phyloP scores from a whole-genome alignment of 768 basidiomycete genomes.

The Suillus weaverae region DNA sequence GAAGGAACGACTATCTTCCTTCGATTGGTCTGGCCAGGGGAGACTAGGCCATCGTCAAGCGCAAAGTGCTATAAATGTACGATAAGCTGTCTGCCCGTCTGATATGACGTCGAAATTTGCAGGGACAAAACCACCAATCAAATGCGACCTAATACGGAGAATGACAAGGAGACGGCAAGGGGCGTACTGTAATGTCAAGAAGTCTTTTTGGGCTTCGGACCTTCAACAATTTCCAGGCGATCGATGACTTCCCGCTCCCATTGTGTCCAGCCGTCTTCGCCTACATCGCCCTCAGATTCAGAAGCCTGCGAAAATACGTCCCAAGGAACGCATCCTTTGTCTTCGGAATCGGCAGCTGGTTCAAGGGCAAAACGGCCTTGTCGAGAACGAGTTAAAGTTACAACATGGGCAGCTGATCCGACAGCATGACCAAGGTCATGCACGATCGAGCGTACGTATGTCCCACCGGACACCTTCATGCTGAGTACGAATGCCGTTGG shows the following conservation, averaged over 20 bases:
- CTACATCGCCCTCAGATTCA: constrained; percentile 50
- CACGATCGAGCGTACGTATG: constrained; percentile 94
- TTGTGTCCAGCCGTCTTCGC: constrained; percentile 64
- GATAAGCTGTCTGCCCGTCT: neutral
- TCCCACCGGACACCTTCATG: constrained; percentile 95
- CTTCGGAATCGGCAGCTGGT: constrained; percentile 47
- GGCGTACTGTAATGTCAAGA: constrained; percentile 1
- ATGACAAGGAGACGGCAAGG: neutral
- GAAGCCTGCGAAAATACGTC: constrained; percentile 66
- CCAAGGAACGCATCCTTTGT: constrained; percentile 70
- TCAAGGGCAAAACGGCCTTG: constrained; percentile 79
- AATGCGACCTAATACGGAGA: neutral
- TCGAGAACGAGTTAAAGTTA: constrained; percentile 82
- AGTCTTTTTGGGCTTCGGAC: constrained; percentile 14
- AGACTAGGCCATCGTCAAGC: neutral
- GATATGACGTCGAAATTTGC: neutral
- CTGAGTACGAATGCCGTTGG: constrained; percentile 83
- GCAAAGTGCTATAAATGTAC: neutral
- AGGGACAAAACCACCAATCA: neutral
- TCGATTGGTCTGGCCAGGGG: neutral
- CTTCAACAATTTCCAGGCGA: constrained; percentile 58
- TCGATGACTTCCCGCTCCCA: constrained; percentile 87
- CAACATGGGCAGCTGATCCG: constrained; percentile 90
- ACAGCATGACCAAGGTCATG: constrained; percentile 88
- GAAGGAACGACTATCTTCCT: neutral